Base-by-base conservation (phyloP, 2,329 filamentous ascomycete species). In the Diaporthe ilicicola region DNA sequence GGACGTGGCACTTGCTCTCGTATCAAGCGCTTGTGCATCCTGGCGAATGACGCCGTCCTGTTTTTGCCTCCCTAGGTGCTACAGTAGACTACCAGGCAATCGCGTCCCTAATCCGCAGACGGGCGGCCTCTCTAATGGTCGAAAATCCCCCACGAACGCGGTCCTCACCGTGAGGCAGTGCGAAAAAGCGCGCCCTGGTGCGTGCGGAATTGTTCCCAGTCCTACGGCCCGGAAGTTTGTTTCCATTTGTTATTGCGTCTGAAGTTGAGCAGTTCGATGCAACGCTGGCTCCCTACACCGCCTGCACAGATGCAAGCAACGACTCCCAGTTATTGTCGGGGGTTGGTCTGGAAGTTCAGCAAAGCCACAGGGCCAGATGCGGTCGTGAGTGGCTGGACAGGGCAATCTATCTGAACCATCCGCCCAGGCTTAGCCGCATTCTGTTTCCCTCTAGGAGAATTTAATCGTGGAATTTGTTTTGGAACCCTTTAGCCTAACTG, bases 391-490 rank as follows among this genome's bases (percentile, higher is more conserved):
- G 70, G 56, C 56, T 46, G 39, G 39, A 51, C 15, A 3, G 27
- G 34, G 65, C 32, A 71, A 65, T 69, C 46, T 69, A 65, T 51
- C 48, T 69, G 65, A 67, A 34, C 55, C 70, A 59, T 39, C 53
- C 50, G 65, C 53, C 4, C 59, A 64, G 13, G 59, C 59, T 64
- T 64, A 50, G 59, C 59, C 59, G 42, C 29, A 64, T 64, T 50
- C 13, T 64, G 59, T 50, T 64, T 64, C 59, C 22, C 29, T 48
- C 42, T 32, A 64, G 59, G 59, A 64, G 59, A 37, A 50, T 64
- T 64, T 64, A 24, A 37, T 64, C 50, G 59, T 64, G 44, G 44
- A 24, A 48, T 50, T 24, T 64, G 42, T 64, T 64, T 64, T 50
- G 13, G 2, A 64, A 17, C 42, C 59, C 37, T 50, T 8, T 64